Conservation (phyloP, 345 rosid species). For the Rhodomyrtus tomentosa region DNA sequence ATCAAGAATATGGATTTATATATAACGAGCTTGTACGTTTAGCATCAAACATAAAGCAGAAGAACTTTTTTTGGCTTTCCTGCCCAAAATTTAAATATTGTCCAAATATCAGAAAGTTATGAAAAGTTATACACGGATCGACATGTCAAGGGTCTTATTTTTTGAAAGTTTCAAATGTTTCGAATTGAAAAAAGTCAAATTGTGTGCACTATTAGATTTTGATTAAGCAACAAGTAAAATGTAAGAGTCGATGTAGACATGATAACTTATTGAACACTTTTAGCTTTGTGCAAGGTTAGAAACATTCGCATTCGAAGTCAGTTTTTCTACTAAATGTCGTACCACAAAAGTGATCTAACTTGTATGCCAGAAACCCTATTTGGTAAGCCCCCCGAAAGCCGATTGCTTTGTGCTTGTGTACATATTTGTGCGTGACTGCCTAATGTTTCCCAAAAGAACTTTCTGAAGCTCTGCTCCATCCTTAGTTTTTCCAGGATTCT, state of each 20-base stretch:
- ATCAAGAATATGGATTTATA: not conserved
- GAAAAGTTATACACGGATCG: not conserved
- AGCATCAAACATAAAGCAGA: not conserved
- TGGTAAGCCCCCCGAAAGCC: not conserved
- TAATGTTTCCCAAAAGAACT: not conserved
- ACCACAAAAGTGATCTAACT: not conserved
- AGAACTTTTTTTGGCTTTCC: not conserved
- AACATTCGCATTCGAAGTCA: not conserved
- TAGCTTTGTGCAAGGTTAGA: not conserved
- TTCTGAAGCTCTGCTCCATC: not conserved
- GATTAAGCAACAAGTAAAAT: not conserved
- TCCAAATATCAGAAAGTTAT: not conserved
- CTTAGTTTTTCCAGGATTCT: not conserved
- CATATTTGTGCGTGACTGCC: not conserved
- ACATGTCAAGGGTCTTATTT: not conserved
- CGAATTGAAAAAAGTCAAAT: not conserved
- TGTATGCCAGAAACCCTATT: not conserved
- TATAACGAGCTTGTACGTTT: not conserved
- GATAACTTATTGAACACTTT: not conserved
- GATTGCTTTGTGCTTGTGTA: not conserved
- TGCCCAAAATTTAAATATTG: not conserved
- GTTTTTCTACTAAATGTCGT: not conserved
- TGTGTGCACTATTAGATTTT: not conserved
- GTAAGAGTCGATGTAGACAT: not conserved
- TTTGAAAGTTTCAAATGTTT: not conserved